Base-by-base conservation (phyloP, 1,284 basidiomycete species). In the Ganoderma lingzhi region DNA sequence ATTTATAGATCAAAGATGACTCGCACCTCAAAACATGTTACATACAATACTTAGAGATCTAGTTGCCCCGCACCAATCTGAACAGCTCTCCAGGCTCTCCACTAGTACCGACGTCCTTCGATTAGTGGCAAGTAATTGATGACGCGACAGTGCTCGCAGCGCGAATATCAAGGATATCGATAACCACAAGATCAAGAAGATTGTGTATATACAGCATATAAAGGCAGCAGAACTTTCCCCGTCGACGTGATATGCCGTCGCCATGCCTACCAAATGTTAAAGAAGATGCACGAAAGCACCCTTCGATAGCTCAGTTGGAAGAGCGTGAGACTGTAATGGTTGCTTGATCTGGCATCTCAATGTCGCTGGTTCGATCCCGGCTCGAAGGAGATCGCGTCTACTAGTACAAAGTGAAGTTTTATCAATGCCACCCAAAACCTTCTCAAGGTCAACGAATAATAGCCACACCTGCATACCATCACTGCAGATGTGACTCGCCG, bases 241-340 rank as follows among this genome's bases (percentile, higher is more conserved):
- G 23, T 23, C 1, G 23, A 23, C 23, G 23, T 23, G 23, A 23
- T 23, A 0, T 23, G 23, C 1, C 1, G 23, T 23, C 23, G 23
- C 23, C 23, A 23, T 23, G 23, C 23, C 23, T 0, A 23, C 23
- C 0, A 23, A 23, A 23, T 23, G 23, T 23, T 23, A 23, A 23
- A 23, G 23, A 23, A 23, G 23, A 23, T 1, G 1, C 8, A 35
- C 8, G 39, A 8, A 41, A 12, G 15, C 39, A 62, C 32, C 62
- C 62, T 51, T 51, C 62, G 62, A 63, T 63, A 48, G 62, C 62
- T 63, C 62, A 63, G 62, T 51, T 51, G 62, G 62, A 63, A 63
- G 62, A 63, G 62, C 62, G 62, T 37, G 28, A 51, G 62, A 63
- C 62, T 63, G 62, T 51, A 48, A 63, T 28, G 39, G 60, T 56